Conservation (phyloP, 2,329 filamentous ascomycete genomes). For the Coniochaeta sp. region DNA sequence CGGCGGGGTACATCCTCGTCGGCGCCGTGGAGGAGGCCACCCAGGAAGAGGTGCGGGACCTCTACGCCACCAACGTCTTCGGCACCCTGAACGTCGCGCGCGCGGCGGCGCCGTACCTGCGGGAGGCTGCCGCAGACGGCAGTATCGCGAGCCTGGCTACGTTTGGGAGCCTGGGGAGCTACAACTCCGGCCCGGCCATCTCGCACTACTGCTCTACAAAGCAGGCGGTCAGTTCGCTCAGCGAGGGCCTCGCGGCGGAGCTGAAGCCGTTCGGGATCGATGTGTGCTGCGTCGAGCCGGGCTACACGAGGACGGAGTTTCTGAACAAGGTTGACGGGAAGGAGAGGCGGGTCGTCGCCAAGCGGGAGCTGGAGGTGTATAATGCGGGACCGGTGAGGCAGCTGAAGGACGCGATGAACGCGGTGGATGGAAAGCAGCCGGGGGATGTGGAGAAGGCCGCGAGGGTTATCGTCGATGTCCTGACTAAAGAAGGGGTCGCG, state of each 20-base stretch:
- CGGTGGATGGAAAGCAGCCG: slow-evolving; percentile 31
- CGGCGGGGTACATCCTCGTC: slow-evolving; percentile 19
- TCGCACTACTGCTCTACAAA: slow-evolving; percentile 37
- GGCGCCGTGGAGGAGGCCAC: slow-evolving; percentile 20
- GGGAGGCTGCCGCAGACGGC: slow-evolving; percentile 16
- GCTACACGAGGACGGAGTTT: slow-evolving; percentile 28
- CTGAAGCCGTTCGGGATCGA: slow-evolving; percentile 36
- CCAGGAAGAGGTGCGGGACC: slow-evolving; percentile 24
- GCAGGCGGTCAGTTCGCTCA: slow-evolving; percentile 34
- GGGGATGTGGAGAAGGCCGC: slow-evolving; percentile 37
- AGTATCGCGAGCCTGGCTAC: slow-evolving; percentile 26
- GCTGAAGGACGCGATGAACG: slow-evolving; percentile 15
- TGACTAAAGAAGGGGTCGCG: slow-evolving; percentile 41
- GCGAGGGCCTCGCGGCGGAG: slow-evolving; percentile 35
- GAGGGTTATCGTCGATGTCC: slow-evolving; percentile 32
- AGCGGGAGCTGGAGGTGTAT: slow-evolving; percentile 9
- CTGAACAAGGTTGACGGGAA: slow-evolving; percentile 10
- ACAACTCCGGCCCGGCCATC: slow-evolving; percentile 18
- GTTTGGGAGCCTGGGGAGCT: slow-evolving; percentile 40
- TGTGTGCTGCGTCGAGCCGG: slow-evolving; percentile 29
- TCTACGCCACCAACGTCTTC: slow-evolving; percentile 48
- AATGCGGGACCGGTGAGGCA: slow-evolving; percentile 6
- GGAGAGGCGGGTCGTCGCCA: slow-evolving; percentile 12
- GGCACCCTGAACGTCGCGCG: slow-evolving; percentile 40
- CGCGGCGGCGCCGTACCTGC: slow-evolving; percentile 39